phyloP scores from a whole-genome alignment of 2,329 filamentous ascomycete genomes.

The Sclerotinia spermophila region DNA sequence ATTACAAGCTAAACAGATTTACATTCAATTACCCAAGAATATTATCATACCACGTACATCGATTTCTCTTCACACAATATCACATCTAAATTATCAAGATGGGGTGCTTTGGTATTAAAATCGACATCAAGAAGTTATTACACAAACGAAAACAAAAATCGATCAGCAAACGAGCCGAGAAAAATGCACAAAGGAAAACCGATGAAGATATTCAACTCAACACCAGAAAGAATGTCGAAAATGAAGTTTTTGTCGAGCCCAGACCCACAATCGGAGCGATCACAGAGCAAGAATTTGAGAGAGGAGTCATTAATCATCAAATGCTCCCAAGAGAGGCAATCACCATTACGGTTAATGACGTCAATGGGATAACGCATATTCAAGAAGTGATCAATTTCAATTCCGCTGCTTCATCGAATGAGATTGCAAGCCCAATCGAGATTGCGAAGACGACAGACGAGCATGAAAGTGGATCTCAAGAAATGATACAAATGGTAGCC shows the following conservation, averaged over 20 bases:
- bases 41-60: neutral
- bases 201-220: neutral
- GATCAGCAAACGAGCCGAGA: no score
- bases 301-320: neutral
- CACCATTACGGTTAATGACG: neutral
- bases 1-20: neutral
- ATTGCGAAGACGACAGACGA: neutral
- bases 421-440: neutral
- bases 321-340: neutral
- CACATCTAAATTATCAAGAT: neutral
- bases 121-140: neutral
- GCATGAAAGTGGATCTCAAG: neutral
- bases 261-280: neutral
- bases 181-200: neutral
- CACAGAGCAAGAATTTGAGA: neutral
- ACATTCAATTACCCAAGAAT: accelerated
- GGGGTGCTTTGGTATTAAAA: neutral
- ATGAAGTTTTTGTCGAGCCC: neutral
- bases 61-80: neutral
- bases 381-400: neutral
- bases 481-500: neutral
- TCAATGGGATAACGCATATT: neutral
- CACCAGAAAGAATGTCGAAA: neutral
- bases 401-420: neutral
- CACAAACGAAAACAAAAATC: neutral